Evolutionary conservation across 345 rosid species (phyloP).

Genomic region (Populus simonii): DNA sequence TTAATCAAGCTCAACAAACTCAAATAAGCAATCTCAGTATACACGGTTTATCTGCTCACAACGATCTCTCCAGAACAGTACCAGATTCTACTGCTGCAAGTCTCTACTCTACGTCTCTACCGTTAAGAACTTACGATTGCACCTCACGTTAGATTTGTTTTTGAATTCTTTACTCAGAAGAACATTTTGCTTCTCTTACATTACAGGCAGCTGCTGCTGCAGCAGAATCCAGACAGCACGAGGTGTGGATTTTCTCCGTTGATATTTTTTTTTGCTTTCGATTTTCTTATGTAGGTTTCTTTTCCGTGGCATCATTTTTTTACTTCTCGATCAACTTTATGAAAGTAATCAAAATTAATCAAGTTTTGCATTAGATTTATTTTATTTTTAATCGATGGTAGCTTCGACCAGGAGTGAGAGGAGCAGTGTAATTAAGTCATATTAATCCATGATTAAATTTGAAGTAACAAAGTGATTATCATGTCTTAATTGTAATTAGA

Average conservation of each 20-base stretch:
- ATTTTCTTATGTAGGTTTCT: neutral
- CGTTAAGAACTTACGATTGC: neutral
- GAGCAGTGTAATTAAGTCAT: neutral
- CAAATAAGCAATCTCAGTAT: neutral
- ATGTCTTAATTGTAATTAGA: neutral
- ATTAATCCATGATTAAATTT: neutral
- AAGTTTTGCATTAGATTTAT: neutral
- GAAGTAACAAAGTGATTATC: neutral
- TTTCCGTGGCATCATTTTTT: neutral
- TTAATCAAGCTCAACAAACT: neutral
- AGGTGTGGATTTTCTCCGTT: neutral
- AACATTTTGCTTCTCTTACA: neutral
- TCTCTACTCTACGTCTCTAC: neutral
- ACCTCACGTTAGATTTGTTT: neutral
- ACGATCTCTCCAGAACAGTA: neutral
- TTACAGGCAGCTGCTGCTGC: neutral
- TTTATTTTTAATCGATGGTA: neutral
- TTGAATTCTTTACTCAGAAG: neutral
- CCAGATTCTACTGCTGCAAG: neutral
- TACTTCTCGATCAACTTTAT: neutral
- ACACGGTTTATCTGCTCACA: neutral
- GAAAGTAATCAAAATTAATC: neutral
- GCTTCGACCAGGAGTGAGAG: neutral
- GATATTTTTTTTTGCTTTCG: neutral
- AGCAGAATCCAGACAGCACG: neutral